Evolutionary conservation across 73 alveolate genomes (phyloP), one percentile per base, ranked within the genome.

Genomic region (Tetrahymena elliotti): DNA sequence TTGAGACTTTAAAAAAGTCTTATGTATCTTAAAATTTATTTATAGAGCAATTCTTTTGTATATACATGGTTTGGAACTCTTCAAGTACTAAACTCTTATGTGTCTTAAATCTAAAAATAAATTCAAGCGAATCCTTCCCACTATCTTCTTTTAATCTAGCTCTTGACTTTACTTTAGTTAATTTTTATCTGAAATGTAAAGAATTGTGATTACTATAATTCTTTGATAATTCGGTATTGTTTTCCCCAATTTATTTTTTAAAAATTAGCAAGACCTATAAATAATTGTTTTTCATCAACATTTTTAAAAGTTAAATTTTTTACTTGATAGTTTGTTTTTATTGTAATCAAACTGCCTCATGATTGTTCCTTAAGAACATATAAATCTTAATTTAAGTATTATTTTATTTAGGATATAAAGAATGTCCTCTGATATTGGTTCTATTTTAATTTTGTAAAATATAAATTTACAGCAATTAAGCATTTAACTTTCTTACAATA

Each of bases 41-140:
- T 27, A 27, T 27, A 27, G 82, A 47, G 82, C 82, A 47, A 47
- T 47, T 10, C 13, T 47, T 47, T n/a, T n/a, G n/a, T 47, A 47
- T 47, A 18, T 47, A 47, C 82, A 47, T 47, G 31, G 20, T 8
- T 47, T 47, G 82, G 82, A 18, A 47, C 82, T 47, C 20, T 47
- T 47, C 82, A 47, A 47, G 31, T 47, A 47, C 20, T 47, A 47
- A 47, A 47, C 31, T 18, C 82, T 47, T 47, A 47, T 18, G 82
- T 5, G 82, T 18, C 9, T 47, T 47, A 47, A 47, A 18, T 47
- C 82, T 47, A 47, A 47, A 47, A 47, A 13, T 68, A 27, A 68
- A 68, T 68, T 68, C 88, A 68, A 68, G 88, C 36, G 88, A 68
- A 68, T 68, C 88, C 88, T 68, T 68, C 88, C 88, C 88, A 68